Evolutionary conservation across 495 filamentous ascomycete genomes (phyloP).

Genomic region (Penicillium subrubescens): DNA sequence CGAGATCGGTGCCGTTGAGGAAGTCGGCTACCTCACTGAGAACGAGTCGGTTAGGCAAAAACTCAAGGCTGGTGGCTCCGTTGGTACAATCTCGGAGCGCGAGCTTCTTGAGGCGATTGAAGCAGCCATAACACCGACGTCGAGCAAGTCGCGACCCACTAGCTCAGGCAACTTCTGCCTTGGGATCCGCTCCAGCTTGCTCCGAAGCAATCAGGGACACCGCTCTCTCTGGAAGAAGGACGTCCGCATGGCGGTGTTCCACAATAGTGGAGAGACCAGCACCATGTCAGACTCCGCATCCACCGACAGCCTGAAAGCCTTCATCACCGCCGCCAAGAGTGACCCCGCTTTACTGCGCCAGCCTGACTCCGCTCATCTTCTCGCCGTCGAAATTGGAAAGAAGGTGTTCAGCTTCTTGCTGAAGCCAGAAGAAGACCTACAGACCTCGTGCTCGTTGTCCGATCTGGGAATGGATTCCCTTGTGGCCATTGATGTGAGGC

Average conservation of each 20-base stretch:
- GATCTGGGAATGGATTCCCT: constrained; percentile 47
- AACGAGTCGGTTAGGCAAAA: too few relatives aligned
- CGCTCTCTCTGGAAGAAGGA: constrained; percentile 28
- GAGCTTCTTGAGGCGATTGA: too few relatives aligned
- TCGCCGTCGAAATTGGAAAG: constrained; percentile 49
- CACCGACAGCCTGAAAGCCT: constrained; percentile 10
- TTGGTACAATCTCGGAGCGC: too few relatives aligned
- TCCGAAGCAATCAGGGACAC: constrained; percentile 12
- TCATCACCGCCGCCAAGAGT: constrained; percentile 12
- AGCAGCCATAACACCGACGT: too few relatives aligned
- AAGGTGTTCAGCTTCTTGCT: constrained; percentile 34
- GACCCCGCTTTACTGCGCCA: constrained; percentile 11
- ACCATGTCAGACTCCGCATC: too few relatives aligned
- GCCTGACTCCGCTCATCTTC: constrained; percentile 30
- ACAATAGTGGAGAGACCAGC: constrained; percentile 15
- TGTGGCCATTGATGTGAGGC: constrained; percentile 49
- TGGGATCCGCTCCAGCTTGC: constrained; percentile 8
- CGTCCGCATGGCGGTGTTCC: constrained; percentile 29
- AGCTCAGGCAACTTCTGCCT: constrained; percentile 7
- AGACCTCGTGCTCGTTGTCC: constrained; percentile 39
- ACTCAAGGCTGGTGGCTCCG: too few relatives aligned
- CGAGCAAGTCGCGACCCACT: too few relatives aligned
- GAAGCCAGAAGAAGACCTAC: constrained; percentile 25
- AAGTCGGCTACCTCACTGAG: not conserved
- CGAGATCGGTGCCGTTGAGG: constrained; percentile 1